Evolutionary conservation across 1,284 basidiomycete genomes (phyloP), one percentile per base, ranked within the genome.

Genomic region (Acaromyces ingoldii): DNA sequence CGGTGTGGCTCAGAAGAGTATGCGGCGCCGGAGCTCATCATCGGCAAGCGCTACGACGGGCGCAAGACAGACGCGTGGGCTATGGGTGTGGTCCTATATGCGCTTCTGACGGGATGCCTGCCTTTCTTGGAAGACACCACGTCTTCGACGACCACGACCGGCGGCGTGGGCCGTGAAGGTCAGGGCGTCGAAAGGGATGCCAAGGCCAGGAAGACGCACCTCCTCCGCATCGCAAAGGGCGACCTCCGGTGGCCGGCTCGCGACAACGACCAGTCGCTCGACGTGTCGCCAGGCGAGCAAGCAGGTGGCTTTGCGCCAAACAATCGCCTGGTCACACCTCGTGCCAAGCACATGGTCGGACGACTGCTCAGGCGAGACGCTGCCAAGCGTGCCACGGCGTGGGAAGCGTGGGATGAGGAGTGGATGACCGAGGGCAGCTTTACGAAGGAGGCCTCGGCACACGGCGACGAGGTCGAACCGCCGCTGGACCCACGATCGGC

Each of bases 31-130:
- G 90, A 95, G 72, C 83, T 95, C 39, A 86, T 93, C 56, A 85
- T 97, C 70, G 93, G 95, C 31, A 91, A 91, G 74, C 85, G 90
- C 19, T 98, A 98, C 76, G 91, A 89, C 0, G 93, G 93, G 0
- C 89, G 92, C 76, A 91, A 91, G 79, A 89, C 89, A 50, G 85
- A 87, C 65, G 82, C 87, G 1, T 88, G 86, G 86, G 86, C 86
- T 0, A 78, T 88, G 22, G 86, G 86, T 26, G 85, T 87, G 17
- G 76, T 88, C n/a, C 79, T 88, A 9, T 88, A 88, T 71, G 92
- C 96, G 13, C 82, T 98, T 41, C 91, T 98, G 0, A 97, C 92
- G 15, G 81, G 88, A 46, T 78, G 76, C 44, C 58, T 81, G 19
- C 80, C 79, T 0, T 80, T 81, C 49, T 77, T 74, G 40, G 65